Evolutionary conservation across 2,329 filamentous ascomycete species (phyloP), one percentile per base, ranked within the genome.

Genomic region (Raffaelea albimanens): DNA sequence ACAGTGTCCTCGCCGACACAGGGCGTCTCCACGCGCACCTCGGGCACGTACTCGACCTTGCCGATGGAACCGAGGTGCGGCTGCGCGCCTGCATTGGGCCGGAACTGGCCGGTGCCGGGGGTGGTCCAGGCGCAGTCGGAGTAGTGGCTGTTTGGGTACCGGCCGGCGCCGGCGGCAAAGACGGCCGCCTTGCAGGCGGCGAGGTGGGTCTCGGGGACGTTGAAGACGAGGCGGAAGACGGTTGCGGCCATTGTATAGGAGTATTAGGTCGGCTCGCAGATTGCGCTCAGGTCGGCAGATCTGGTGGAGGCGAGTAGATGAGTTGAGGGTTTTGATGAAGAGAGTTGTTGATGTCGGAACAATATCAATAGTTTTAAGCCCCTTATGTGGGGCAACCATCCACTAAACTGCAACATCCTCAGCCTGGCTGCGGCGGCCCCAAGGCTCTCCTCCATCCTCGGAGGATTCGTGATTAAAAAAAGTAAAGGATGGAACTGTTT

Each of bases 71-170:
- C 83, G 52, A 85, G 78, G 56, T 78, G 65, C 3, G 83, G 83
- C 43, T 80, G 81, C 1, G 83, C 80, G 0, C 67, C 60, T 47
- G 70, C 69, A 1, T 77, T 78, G 0, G 82, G 82, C 0, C 77
- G 73, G 61, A 86, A 87, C 57, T 86, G 82, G 1, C 80, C 81
- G 0, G 67, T 77, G 4, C 83, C 83, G 4, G 63, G 52, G 0
- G 65, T 61, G 3, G 66, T 64, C 66, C 68, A 81, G 60, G 70
- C 72, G 58, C 67, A 73, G 54, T 80, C 73, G 21, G 71, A 75
- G 57, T 80, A 80, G 55, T 69, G 69, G n/a, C 71, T 72, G 0
- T 65, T 65, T 1, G 73, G 70, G 25, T 29, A 75, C 11, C 68
- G 63, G 22, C 77, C 76, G 2, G 75, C 76, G n/a, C 76, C 76